Evolutionary conservation across 306 rosid species (phyloP).

Genomic region (Cucurbita ficifolia): DNA sequence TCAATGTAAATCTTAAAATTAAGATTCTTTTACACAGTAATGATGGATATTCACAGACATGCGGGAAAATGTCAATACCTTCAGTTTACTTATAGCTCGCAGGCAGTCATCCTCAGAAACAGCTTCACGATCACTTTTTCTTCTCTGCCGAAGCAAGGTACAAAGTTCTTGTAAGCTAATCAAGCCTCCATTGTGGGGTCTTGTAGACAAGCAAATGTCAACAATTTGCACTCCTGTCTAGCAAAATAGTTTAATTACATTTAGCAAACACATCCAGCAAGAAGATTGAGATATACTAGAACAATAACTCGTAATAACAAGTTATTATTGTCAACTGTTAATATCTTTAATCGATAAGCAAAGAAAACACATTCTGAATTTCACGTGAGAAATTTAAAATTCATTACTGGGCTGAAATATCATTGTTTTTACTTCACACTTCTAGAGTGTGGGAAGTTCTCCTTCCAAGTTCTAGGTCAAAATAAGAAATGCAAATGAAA

Average conservation of each 20-base stretch:
- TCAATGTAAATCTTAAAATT: background rate
- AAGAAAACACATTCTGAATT: background rate
- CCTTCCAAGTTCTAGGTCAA: background rate
- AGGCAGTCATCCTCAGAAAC: slow-evolving; percentile 93
- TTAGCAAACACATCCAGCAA: slow-evolving; percentile 11
- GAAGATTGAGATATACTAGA: background rate
- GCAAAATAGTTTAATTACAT: slow-evolving; percentile 28
- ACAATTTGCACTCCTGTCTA: slow-evolving; percentile 89
- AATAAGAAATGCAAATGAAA: background rate
- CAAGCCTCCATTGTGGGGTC: slow-evolving; percentile 87
- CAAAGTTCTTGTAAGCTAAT: slow-evolving; percentile 82
- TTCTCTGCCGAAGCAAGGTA: slow-evolving; percentile 48
- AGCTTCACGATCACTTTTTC: slow-evolving; percentile 72
- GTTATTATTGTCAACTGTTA: background rate
- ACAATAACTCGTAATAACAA: background rate
- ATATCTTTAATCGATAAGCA: background rate
- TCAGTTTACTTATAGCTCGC: slow-evolving; percentile 84
- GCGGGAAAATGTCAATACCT: slow-evolving; percentile 29
- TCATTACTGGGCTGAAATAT: background rate
- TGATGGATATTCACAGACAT: background rate
- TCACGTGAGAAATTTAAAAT: background rate
- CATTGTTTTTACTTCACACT: background rate
- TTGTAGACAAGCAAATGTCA: slow-evolving; percentile 83
- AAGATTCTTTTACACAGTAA: background rate
- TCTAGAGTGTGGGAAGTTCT: background rate